phyloP scores from a whole-genome alignment of 495 filamentous ascomycete genomes.

The Penicillium robsamsonii region DNA sequence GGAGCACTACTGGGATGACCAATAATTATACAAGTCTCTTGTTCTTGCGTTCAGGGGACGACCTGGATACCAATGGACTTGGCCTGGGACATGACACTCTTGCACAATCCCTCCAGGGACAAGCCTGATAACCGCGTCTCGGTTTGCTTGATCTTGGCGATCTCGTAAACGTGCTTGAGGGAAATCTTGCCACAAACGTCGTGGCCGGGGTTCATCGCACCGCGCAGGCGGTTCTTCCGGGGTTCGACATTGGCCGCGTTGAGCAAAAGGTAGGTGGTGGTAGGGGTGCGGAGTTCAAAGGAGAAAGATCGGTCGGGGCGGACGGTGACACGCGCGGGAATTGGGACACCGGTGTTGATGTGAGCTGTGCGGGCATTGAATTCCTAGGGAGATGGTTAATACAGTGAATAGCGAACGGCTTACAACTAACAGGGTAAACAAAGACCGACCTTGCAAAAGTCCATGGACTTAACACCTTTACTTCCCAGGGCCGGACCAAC shows the following conservation, averaged over 20 bases:
- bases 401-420: background rate
- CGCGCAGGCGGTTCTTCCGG: slow-evolving; percentile 75
- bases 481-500: slow-evolving; percentile 95
- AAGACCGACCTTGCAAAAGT: slow-evolving; percentile 89
- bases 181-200: slow-evolving; percentile 78
- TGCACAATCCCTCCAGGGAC: slow-evolving; percentile 76
- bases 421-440: background rate
- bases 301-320: slow-evolving; percentile 89
- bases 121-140: slow-evolving; percentile 81
- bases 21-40: slow-evolving; percentile 13
- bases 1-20: slow-evolving; percentile 1
- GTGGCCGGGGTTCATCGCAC: slow-evolving; percentile 73
- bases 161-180: slow-evolving; percentile 97
- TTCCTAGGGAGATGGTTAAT: slow-evolving; percentile 58
- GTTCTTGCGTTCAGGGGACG: slow-evolving; percentile 51
- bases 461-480: slow-evolving; percentile 99
- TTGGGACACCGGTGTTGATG: slow-evolving; percentile 78
- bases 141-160: slow-evolving; percentile 90
- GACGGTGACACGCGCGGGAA: slow-evolving; percentile 86
- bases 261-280: slow-evolving; percentile 82
- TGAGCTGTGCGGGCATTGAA: slow-evolving; percentile 95
- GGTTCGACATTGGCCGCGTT: slow-evolving; percentile 75
- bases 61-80: slow-evolving; percentile 85
- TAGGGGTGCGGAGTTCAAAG: slow-evolving; percentile 91
- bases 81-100: slow-evolving; percentile 81